Evolutionary conservation across 1,139 yeast genomes (phyloP).

Genomic region (Taphrina communis): DNA sequence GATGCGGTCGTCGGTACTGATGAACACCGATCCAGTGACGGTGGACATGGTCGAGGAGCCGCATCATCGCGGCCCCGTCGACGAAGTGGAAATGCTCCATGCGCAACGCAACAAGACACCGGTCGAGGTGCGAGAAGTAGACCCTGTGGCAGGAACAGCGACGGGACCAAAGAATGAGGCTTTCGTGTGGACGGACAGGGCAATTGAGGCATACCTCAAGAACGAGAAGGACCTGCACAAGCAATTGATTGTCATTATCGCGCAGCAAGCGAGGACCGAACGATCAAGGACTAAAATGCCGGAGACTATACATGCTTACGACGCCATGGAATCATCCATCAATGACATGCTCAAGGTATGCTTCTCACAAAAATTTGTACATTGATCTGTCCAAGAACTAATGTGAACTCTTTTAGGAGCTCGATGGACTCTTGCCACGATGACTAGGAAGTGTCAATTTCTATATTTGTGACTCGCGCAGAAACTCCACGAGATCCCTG

Average conservation of each 20-base stretch:
- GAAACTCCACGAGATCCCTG: conserved; percentile 4
- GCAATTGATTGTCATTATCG: background rate
- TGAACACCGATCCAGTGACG: conserved; percentile 31
- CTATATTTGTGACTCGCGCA: background rate
- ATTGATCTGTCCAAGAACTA: background rate
- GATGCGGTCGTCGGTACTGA: conserved; percentile 32
- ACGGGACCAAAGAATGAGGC: background rate
- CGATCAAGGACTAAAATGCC: background rate
- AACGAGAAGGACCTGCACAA: conserved; percentile 1
- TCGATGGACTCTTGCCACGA: conserved; percentile 13
- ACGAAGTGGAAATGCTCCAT: conserved; percentile 34
- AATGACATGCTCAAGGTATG: conserved; percentile 19
- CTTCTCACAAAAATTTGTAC: background rate
- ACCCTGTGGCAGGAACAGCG: background rate
- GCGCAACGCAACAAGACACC: conserved; percentile 6
- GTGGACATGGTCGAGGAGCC: conserved; percentile 39
- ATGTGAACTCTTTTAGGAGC: background rate
- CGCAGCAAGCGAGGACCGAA: conserved; percentile 10
- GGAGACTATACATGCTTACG: background rate
- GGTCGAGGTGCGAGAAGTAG: background rate
- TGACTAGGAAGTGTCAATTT: background rate
- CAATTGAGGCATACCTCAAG: conserved; percentile 7
- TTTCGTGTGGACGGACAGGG: conserved; percentile 13
- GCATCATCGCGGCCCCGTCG: conserved; percentile 28
- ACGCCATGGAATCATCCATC: background rate